Evolutionary conservation across 805 yeast species (phyloP).

Genomic region (Brettanomyces nanus): DNA sequence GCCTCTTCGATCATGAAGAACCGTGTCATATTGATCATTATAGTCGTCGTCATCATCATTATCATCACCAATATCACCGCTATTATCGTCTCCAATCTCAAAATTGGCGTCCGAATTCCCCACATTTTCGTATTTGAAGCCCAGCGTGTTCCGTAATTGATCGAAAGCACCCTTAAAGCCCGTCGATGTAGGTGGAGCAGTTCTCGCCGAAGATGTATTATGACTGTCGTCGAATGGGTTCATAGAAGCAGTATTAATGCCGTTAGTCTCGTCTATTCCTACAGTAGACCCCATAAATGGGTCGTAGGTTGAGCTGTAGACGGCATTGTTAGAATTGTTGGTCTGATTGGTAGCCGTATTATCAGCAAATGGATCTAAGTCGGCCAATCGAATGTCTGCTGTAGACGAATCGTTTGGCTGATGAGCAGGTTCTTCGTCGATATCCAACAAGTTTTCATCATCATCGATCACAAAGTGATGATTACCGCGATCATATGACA

Average conservation of each 20-base stretch:
- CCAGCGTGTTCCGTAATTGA: neutral
- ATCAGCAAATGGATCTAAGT: constrained; percentile 3
- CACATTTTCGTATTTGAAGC: no score
- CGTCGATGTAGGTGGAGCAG: neutral
- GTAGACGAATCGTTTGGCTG: neutral
- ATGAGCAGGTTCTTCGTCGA: neutral
- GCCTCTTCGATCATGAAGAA: constrained; percentile 17
- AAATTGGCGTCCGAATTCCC: neutral
- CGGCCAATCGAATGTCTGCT: neutral
- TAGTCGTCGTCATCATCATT: neutral
- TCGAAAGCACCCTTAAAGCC: neutral
- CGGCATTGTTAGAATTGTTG: constrained; percentile 9
- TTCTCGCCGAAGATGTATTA: neutral
- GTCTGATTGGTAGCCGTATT: constrained; percentile 10
- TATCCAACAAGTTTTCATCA: constrained; percentile 5
- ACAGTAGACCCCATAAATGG: constrained; percentile 3
- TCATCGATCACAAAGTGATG: constrained; percentile 5
- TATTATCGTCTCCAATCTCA: neutral
- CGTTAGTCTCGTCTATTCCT: constrained; percentile 2
- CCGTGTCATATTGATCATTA: constrained; percentile 13
- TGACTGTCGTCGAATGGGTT: constrained; percentile 8
- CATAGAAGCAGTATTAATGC: neutral
- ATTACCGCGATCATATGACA: neutral
- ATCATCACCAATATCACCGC: neutral
- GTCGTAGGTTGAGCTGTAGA: constrained; percentile 15